Conservation (phyloP, 208 protist species). For the Acanthamoeba royreba region DNA sequence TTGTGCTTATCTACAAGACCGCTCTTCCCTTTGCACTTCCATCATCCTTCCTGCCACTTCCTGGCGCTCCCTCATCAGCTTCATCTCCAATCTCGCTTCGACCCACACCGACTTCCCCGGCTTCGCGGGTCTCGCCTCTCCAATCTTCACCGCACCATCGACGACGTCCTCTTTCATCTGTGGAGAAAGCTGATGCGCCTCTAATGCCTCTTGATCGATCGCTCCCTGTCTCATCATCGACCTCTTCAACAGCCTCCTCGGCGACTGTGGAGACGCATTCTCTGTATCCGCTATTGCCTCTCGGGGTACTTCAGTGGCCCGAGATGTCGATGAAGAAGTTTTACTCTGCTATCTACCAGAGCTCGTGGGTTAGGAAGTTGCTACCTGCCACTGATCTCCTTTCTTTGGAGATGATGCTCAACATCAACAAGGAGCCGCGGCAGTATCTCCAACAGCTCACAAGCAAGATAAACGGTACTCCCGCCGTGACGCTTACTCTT, state of each 20-base stretch:
- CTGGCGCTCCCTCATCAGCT: too few relatives aligned
- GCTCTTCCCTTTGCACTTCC: neutral
- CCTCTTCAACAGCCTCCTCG: too few relatives aligned
- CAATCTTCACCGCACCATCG: neutral
- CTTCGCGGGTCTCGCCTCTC: too few relatives aligned
- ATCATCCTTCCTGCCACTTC: too few relatives aligned
- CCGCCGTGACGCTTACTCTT: too few relatives aligned
- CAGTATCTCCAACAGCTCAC: too few relatives aligned
- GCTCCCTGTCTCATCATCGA: too few relatives aligned
- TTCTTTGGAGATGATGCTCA: neutral
- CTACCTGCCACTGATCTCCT: neutral
- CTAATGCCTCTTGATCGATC: too few relatives aligned
- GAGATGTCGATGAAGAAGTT: neutral
- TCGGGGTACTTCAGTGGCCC: neutral
- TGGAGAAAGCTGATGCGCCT: too few relatives aligned
- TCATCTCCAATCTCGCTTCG: too few relatives aligned
- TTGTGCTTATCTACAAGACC: neutral
- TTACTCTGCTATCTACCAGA: neutral
- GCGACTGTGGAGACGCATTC: neutral
- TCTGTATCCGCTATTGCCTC: neutral
- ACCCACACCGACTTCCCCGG: too few relatives aligned
- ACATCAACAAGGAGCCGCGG: neutral
- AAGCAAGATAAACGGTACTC: too few relatives aligned
- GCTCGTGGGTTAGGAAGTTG: neutral
- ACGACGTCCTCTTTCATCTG: neutral